Percentiles rank a stretch among this genome's conserved stretches.
These are phyloP conservation scores for Clarireedia paspali DNA, from an alignment of 2,329 filamentous ascomycete genomes.

Conservation along the genomic window DNA sequence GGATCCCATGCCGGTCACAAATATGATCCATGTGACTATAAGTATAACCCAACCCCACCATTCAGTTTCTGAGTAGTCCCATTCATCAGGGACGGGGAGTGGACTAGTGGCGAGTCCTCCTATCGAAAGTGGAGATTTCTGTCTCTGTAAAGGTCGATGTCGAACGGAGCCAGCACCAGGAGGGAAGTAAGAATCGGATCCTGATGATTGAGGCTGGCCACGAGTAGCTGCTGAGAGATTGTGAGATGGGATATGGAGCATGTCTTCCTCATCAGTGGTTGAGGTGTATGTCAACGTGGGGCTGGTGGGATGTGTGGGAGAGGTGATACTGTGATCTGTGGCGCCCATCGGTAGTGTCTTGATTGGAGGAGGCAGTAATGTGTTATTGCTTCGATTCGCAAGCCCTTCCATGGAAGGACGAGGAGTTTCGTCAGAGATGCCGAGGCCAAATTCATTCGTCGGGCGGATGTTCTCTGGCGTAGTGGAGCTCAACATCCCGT, in stretches of 20 bases:
- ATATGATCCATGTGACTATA: conserved; percentile 86
- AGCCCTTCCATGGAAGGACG: conserved; percentile 41
- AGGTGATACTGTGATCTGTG: conserved; percentile 23
- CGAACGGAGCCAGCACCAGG: conserved; percentile 32
- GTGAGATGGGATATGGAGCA: conserved; percentile 52
- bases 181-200: conserved; percentile 57
- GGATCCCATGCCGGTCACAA: conserved; percentile 93
- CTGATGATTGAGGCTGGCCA: conserved; percentile 40
- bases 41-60: conserved; percentile 98
- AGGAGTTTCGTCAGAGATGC: conserved; percentile 39
- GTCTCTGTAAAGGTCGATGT: conserved; percentile 24
- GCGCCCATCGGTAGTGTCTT: conserved; percentile 27
- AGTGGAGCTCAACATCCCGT: conserved; percentile 16
- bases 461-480: conserved; percentile 22
- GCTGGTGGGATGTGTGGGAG: conserved; percentile 36
- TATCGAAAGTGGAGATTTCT: conserved; percentile 54
- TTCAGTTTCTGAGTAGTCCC: conserved; percentile 91
- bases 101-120: conserved; percentile 43
- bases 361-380: conserved; percentile 22
- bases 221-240: conserved; percentile 36
- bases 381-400: conserved; percentile 29
- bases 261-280: conserved; percentile 79
- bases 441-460: conserved; percentile 35
- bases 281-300: conserved; percentile 56
- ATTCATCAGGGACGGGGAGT: conserved; percentile 44